These are phyloP conservation scores for Aspergillus aculeatinus DNA, from an alignment of 2,329 filamentous ascomycete genomes.

Conservation along the genomic window DNA sequence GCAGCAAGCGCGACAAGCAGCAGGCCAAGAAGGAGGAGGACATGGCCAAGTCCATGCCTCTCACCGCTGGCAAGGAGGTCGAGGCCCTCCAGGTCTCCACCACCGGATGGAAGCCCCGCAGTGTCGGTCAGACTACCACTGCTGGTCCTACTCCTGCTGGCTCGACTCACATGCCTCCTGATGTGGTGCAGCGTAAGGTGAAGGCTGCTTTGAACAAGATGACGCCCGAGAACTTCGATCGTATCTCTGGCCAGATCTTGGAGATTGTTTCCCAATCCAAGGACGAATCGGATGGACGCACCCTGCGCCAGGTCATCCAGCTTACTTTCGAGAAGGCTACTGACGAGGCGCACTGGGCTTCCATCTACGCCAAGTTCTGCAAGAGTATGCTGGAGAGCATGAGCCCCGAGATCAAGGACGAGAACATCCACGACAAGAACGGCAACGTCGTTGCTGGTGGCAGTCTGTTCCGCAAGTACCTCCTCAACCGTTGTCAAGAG, in stretches of 20 bases:
- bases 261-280: slow-evolving; percentile 92
- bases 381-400: slow-evolving; percentile 95
- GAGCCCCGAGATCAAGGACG: slow-evolving; percentile 91
- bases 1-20: slow-evolving; percentile 54
- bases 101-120: slow-evolving; percentile 88
- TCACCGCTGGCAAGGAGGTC: slow-evolving; percentile 78
- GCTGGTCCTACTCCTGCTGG: slow-evolving; percentile 51
- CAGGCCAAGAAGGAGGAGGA: slow-evolving; percentile 62
- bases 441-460: slow-evolving; percentile 88
- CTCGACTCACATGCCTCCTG: slow-evolving; percentile 72
- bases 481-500: slow-evolving; percentile 97
- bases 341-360: slow-evolving; percentile 96
- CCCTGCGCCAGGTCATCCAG: slow-evolving; percentile 95
- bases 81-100: slow-evolving; percentile 72
- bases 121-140: slow-evolving; percentile 53
- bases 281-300: slow-evolving; percentile 90
- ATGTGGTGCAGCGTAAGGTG: slow-evolving; percentile 96
- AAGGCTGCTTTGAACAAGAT: slow-evolving; percentile 99
- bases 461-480: slow-evolving; percentile 94
- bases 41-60: slow-evolving; percentile 82
- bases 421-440: slow-evolving; percentile 87
- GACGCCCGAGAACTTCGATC: slow-evolving; percentile 98
- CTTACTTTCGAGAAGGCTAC: slow-evolving; percentile 99
- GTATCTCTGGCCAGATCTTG: slow-evolving; percentile 89
- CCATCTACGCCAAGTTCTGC: slow-evolving; percentile 99